A percentile compares a stretch with the other conserved stretches of the same genome.
These are phyloP conservation scores for Gossypium schwendimanii DNA, from an alignment of 441 rosid species.

Conservation along the genomic window DNA sequence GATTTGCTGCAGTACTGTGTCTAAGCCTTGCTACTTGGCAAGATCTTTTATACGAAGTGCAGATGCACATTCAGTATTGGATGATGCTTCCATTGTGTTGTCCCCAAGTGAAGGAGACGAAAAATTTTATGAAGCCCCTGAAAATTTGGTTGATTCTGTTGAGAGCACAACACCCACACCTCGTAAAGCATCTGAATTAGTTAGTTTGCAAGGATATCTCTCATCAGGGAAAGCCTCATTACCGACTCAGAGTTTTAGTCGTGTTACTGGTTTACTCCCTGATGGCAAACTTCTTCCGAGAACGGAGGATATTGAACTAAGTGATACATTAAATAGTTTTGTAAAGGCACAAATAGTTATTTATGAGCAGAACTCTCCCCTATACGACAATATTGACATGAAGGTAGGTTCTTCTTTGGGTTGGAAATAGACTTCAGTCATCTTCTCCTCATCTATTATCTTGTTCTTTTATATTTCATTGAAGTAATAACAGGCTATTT, in stretches of 20 bases:
- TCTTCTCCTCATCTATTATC: neutral
- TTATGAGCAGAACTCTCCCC: slow-evolving; percentile 67
- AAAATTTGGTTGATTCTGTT: slow-evolving; percentile 56
- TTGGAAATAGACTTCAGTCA: neutral
- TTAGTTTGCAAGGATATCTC: slow-evolving; percentile 20
- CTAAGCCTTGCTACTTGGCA: slow-evolving; percentile 68
- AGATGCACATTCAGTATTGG: slow-evolving; percentile 37
- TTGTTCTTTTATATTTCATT: neutral
- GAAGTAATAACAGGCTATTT: slow-evolving; percentile 11
- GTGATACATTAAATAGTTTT: slow-evolving; percentile 67
- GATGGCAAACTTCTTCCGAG: slow-evolving; percentile 30
- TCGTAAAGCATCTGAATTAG: slow-evolving; percentile 16
- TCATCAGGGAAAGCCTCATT: slow-evolving; percentile 26
- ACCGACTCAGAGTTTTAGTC: slow-evolving; percentile 75
- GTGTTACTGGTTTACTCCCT: slow-evolving; percentile 73
- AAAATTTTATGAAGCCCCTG: slow-evolving; percentile 85
- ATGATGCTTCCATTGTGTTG: slow-evolving; percentile 32
- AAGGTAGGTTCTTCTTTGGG: slow-evolving; percentile 41
- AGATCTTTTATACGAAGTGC: slow-evolving; percentile 70
- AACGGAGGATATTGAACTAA: slow-evolving; percentile 36
- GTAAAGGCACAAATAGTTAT: slow-evolving; percentile 89
- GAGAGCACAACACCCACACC: slow-evolving; percentile 34
- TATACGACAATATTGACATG: slow-evolving; percentile 67
- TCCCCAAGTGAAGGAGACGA: slow-evolving; percentile 80
- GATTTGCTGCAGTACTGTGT: slow-evolving; percentile 43